Conservation (phyloP, 345 rosid species). For the Syzygium oleosum region DNA sequence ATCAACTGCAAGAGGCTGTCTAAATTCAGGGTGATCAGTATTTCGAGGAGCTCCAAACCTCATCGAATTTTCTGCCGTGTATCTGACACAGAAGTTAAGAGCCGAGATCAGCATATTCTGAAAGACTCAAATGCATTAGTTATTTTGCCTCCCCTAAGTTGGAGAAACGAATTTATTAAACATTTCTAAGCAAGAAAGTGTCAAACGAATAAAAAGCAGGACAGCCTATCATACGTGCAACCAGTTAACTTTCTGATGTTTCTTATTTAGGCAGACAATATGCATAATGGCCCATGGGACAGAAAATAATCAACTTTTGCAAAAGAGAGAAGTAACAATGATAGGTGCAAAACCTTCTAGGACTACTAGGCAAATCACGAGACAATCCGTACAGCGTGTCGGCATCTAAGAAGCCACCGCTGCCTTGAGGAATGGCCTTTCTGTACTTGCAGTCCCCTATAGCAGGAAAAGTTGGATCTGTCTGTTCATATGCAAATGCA, state of each 20-base stretch:
- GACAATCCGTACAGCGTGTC: constrained; percentile 88
- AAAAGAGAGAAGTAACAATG: background rate
- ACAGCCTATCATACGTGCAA: background rate
- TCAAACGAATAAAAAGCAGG: background rate
- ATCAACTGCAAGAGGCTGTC: constrained; percentile 69
- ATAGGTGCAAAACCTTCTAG: constrained; percentile 46
- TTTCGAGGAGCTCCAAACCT: constrained; percentile 59
- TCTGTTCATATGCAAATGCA: constrained; percentile 52
- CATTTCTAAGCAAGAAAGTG: background rate
- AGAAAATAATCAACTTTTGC: background rate
- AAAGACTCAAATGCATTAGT: background rate
- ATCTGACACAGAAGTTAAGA: constrained; percentile 25
- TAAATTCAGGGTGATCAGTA: constrained; percentile 57
- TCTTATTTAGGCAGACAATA: background rate
- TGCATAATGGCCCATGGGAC: background rate
- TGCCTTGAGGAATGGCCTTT: constrained; percentile 67
- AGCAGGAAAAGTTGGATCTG: constrained; percentile 33
- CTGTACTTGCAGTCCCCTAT: constrained; percentile 78
- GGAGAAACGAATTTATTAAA: background rate
- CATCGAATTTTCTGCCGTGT: constrained; percentile 66
- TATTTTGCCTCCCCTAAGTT: background rate
- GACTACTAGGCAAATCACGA: constrained; percentile 67
- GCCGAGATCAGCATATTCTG: too few relatives aligned
- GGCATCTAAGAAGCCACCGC: constrained; percentile 77
- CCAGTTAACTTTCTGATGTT: background rate